A percentile compares a stretch with the other conserved stretches of the same genome.
Evolutionary conservation across 345 rosid genomes (phyloP).

Genomic region (Theobroma cacao): DNA sequence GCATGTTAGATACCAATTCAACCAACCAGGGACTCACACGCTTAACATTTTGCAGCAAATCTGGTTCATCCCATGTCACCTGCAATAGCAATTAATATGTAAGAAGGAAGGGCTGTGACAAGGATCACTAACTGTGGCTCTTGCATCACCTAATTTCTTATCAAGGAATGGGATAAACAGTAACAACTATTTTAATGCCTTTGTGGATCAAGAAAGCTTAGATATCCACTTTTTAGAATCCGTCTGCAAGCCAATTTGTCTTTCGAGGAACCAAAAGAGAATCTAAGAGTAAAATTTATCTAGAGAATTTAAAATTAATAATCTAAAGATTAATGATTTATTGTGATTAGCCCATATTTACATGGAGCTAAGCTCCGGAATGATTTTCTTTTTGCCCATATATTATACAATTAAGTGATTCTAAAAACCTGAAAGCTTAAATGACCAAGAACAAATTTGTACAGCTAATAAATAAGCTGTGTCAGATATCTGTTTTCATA

Average conservation of each 20-base stretch:
- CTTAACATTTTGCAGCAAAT: slow-evolving; percentile 84
- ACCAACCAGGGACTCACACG: slow-evolving; percentile 93
- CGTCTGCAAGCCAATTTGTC: background rate
- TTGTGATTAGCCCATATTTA: background rate
- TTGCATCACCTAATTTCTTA: background rate
- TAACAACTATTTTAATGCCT: background rate
- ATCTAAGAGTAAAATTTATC: background rate
- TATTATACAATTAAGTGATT: background rate
- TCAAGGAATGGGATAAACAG: background rate
- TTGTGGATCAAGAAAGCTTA: background rate
- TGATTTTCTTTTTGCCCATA: background rate
- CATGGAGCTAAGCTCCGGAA: background rate
- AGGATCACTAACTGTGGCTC: background rate
- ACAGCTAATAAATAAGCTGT: slow-evolving; percentile 11
- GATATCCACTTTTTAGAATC: background rate
- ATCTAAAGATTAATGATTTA: background rate
- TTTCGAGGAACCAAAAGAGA: background rate
- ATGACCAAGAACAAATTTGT: background rate
- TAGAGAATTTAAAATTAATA: background rate
- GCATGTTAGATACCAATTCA: slow-evolving; percentile 82
- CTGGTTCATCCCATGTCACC: slow-evolving; percentile 99
- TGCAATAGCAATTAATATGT: slow-evolving; percentile 20
- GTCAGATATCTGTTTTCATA: slow-evolving; percentile 6
- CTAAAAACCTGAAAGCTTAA: background rate
- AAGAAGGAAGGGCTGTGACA: background rate